Evolutionary conservation across 2,329 filamentous ascomycete species (phyloP), one percentile per base, ranked within the genome.

Genomic region (Colletotrichum sp.): DNA sequence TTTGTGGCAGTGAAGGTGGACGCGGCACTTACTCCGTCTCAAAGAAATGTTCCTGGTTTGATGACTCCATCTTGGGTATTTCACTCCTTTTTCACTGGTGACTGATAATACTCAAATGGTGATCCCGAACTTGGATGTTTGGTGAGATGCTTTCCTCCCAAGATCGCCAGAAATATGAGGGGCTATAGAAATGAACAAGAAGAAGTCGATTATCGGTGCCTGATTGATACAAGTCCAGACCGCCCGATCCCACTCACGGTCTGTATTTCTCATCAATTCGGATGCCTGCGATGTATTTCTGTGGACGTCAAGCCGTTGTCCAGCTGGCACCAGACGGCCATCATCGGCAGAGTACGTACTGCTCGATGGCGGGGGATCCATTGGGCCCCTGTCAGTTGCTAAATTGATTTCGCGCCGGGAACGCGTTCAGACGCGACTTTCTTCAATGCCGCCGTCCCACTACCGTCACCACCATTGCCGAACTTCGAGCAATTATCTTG

Each of bases 11-110:
- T 80, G 4, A 24, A 24, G 61, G 30, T 10, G 3, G 16, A 7
- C 9, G 43, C 8, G 36, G 26, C 28, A 84, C 93, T 85, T 86
- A 97, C 95, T 96, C 94, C 34, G 96, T 98, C 85, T 98, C 95
- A 83, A 99, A 99, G 88, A 98, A 99, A 82, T 97, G 92, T 34
- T 94, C 93, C 68, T 93, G 90, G 81, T 98, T 92, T 67, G 91
- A 90, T 32, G 94, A 94, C 78, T 92, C 90, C 84, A 94, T 94
- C 88, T 91, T 93, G 77, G 75, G 43, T 73, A 39, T 71, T n/a
- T 66, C 21, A 55, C 30, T 72, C n/a, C 26, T 34, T 52, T 21
- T 52, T 52, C 43, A 52, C 43, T 52, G 10, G 43, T 21, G 43
- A 52, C 43, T 52, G 18, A 21, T 52, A 21, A 21, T 52, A n/a